phyloP scores from a whole-genome alignment of 2,329 filamentous ascomycete species.

The Colletotrichum cuscutae region DNA sequence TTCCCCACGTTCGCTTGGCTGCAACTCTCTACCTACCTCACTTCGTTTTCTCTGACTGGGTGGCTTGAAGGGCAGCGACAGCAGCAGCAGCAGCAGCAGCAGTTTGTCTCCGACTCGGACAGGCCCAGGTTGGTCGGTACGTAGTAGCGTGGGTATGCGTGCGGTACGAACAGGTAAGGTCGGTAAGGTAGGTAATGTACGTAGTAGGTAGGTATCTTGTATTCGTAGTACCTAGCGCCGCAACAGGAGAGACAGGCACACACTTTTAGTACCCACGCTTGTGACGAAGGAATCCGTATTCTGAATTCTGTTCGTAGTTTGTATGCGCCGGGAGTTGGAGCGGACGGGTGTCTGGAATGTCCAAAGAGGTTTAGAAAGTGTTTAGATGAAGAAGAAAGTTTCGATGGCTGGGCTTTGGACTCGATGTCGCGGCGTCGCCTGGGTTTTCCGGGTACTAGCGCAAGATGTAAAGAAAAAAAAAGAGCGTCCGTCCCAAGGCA shows the following conservation, averaged over 20 bases:
- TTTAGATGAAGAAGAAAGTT: conserved; percentile 16
- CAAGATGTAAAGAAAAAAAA: neutral
- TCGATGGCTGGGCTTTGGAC: conserved; percentile 9
- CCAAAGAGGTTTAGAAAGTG: neutral
- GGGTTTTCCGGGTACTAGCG: conserved; percentile 4
- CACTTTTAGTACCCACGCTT: neutral
- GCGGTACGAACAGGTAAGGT: neutral
- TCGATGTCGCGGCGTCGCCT: conserved; percentile 23
- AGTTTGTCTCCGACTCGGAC: conserved; percentile 26
- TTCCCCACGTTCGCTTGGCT: conserved; percentile 44
- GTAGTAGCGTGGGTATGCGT: neutral
- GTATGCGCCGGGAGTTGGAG: neutral
- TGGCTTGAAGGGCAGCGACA: conserved; percentile 8
- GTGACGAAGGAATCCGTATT: neutral
- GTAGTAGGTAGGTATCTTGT: neutral
- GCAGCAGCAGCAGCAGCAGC: neutral
- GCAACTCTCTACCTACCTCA: conserved; percentile 28
- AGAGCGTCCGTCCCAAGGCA: neutral
- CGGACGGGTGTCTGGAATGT: neutral
- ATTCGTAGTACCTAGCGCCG: neutral
- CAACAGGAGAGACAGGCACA: neutral
- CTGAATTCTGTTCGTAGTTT: neutral
- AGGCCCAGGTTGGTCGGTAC: neutral
- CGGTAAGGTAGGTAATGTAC: neutral
- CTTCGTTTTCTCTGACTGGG: conserved; percentile 25